Base-by-base conservation (phyloP, 768 basidiomycete genomes). In the Auriculariales sp. region DNA sequence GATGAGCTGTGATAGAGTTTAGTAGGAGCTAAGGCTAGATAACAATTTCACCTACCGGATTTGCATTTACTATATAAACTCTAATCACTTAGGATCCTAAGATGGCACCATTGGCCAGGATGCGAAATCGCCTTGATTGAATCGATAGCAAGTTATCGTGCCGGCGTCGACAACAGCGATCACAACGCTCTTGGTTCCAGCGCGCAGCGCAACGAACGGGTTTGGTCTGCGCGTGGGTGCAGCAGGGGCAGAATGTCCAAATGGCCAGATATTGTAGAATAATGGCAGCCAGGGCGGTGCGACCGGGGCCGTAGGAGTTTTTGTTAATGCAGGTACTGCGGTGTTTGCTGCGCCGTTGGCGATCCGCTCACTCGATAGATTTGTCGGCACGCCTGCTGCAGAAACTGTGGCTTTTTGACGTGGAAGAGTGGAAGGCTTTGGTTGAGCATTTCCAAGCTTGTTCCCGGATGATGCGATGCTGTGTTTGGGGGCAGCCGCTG, bases 101-200 rank as follows among this genome's bases (percentile, higher is more conserved):
- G n/a, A n/a, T 28, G 30, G 60, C 3, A 59, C 53, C 80, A 91
- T 85, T 0, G 87, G 81, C 77, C 83, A 82, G 56, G 90, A 86
- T 48, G 76, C 79, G 61, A 98, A 97, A 7, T 71, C 78, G 0
- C 89, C 87, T 59, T 91, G 74, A 5, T 83, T 81, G 55, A 97
- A 91, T 48, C 85, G 70, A 66, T 90, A 86, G 70, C 95, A 93
- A 55, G 85, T 84, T 35, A 82, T 82, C 54, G 75, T 89, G 7
- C 93, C 90, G 2, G 78, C 74, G 64, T 95, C 92, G 3, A 93
- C 91, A 2, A 76, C 88, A 1, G 92, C 93, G 45, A 98, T 74
- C 29, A 97, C 71, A 48, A 93, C 69, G 7, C 71, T 81, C 59
- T 88, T 87, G 61, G 81, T 86, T 0, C 94, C 94, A 27, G 78